A percentile compares a stretch with the other conserved stretches of the same genome.
phyloP scores from a whole-genome alignment of 1,284 basidiomycete genomes.

The Vanrija sp. region DNA sequence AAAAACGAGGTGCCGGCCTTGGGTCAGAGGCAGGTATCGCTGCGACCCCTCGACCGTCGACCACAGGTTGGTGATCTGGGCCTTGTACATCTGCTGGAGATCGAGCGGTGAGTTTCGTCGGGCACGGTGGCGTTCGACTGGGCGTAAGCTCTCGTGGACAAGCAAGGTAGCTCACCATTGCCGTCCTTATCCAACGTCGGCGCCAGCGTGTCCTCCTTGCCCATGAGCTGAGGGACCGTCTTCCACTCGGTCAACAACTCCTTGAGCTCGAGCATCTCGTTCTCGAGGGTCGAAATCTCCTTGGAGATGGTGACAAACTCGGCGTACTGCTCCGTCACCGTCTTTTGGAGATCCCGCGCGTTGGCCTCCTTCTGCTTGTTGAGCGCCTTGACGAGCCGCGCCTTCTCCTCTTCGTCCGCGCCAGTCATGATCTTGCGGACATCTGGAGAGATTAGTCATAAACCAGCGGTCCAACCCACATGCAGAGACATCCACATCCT shows the following conservation, averaged over 20 bases:
- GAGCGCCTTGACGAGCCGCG: slow-evolving; percentile 44
- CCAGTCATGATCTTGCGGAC: slow-evolving; percentile 37
- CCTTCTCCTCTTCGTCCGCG: slow-evolving; percentile 47
- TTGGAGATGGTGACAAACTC: slow-evolving; percentile 96
- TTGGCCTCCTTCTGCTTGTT: slow-evolving; percentile 38
- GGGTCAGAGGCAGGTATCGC: slow-evolving; percentile 85
- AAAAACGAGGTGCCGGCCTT: slow-evolving; percentile 83
- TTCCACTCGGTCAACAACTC: slow-evolving; percentile 92
- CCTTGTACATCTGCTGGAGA: slow-evolving; percentile 86
- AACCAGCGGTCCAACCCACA: slow-evolving; percentile 55
- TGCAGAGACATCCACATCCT: slow-evolving; percentile 73
- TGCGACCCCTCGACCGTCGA: slow-evolving; percentile 91
- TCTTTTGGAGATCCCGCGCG: slow-evolving; percentile 41
- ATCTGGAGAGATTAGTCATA: slow-evolving; percentile 1
- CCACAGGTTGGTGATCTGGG: slow-evolving; percentile 88
- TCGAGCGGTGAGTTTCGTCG: slow-evolving; percentile 88
- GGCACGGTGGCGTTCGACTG: slow-evolving; percentile 59
- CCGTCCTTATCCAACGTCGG: slow-evolving; percentile 43
- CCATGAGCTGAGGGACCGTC: slow-evolving; percentile 84
- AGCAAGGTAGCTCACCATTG: slow-evolving; percentile 24
- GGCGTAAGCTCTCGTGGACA: slow-evolving; percentile 3
- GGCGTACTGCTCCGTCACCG: slow-evolving; percentile 60
- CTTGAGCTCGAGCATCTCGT: slow-evolving; percentile 96
- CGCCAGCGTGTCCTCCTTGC: slow-evolving; percentile 66
- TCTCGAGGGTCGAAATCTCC: slow-evolving; percentile 92